Evolutionary conservation across 1,284 basidiomycete species (phyloP), one percentile per base, ranked within the genome.

Genomic region (Phylloporus gajari): DNA sequence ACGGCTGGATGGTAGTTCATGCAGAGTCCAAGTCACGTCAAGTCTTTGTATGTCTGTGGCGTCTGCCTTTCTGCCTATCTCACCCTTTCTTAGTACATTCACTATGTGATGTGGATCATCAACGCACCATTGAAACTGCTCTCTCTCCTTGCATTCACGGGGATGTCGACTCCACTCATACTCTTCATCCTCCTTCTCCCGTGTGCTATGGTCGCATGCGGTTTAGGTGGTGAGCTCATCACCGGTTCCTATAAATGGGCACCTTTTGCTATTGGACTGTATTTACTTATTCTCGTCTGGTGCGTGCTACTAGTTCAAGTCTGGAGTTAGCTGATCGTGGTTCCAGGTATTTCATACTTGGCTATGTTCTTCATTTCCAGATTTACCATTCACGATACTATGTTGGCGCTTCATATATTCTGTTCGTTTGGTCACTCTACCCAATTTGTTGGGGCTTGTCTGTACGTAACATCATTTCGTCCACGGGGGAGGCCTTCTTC

Each of bases 61-160:
- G n/a, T 19, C 8, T 32, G 27, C 40, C 15, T 6, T 17, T 48
- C 30, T 23, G 21, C 25, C 6, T 27, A 21, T 25, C 69, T 76
- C 72, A 77, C 25, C 23, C 23, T 48, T n/a, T 8, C 19, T n/a
- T n/a, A 87, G 86, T 86, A 79, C 75, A 85, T 84, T 1, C 84
- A 89, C 59, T 91, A 90, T 78, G 89, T 91, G 76, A 86, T 88
- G 75, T 90, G 88, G 87, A 85, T 86, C 72, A 86, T 91, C 83
- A 90, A 87, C 67, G 88, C 88, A 21, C 91, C 91, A 4, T 79
- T 89, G 23, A 77, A 91, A 9, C 83, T 92, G 11, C 84, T 91
- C 68, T 83, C 84, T 64, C 80, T 92, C 30, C 81, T 90, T 27
- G 83, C 90, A 71, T 83, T 86, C 56, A 88, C 89, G 53, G 87